Evolutionary conservation across 768 basidiomycete genomes (phyloP).

Genomic region (Leccinum ochraceum): DNA sequence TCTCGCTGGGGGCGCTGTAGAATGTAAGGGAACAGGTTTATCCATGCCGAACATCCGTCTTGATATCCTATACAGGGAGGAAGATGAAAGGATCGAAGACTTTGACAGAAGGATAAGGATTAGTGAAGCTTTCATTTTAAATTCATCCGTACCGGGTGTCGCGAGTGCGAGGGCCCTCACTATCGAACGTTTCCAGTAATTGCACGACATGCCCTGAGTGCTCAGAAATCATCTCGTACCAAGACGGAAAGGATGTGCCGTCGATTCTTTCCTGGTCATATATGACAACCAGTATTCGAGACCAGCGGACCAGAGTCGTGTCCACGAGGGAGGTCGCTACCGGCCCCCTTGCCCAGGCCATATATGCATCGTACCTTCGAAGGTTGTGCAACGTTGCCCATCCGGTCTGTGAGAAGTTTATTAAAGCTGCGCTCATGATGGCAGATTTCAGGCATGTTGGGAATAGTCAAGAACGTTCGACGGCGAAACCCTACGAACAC

Average conservation of each 20-base stretch:
- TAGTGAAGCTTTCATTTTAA: constrained; percentile 13
- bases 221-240: constrained; percentile 24
- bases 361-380: no score
- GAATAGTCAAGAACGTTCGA: no score
- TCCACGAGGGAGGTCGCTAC: no score
- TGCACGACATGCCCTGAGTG: neutral
- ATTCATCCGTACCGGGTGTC: no score
- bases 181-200: constrained; percentile 19
- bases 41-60: constrained; percentile 30
- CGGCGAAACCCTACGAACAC: no score
- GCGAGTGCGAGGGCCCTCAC: no score
- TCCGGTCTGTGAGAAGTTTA: no score
- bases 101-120: constrained; percentile 19
- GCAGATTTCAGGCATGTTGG: no score
- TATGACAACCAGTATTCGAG: constrained; percentile 45
- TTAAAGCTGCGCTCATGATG: no score
- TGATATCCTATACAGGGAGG: constrained; percentile 33
- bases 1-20: constrained; percentile 32
- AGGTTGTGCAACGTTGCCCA: no score
- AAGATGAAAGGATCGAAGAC: constrained; percentile 36
- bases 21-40: constrained; percentile 6
- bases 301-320: no score
- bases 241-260: constrained; percentile 56
- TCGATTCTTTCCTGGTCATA: constrained; percentile 57
- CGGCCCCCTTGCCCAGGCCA: no score